phyloP scores from a whole-genome alignment of 306 rosid genomes.

The Cucurbita pepo region DNA sequence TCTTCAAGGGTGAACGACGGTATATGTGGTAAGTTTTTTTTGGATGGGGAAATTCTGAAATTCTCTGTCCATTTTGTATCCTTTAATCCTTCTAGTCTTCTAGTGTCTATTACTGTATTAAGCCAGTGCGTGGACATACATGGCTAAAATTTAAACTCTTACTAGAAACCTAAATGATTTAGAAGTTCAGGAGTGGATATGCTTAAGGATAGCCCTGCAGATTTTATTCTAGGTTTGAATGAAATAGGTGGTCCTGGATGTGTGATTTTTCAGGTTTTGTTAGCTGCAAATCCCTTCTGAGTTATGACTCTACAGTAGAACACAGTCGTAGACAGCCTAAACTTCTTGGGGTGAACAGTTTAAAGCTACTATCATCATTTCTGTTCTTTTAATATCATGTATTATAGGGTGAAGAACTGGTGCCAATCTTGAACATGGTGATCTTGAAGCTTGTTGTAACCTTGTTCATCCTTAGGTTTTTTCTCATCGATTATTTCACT shows the following conservation, averaged over 20 bases:
- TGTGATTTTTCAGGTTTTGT: not conserved
- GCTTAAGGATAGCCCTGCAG: not conserved
- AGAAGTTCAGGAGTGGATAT: not conserved
- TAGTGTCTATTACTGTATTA: not conserved
- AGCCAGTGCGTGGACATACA: not conserved
- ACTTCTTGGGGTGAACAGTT: not conserved
- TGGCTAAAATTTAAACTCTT: not conserved
- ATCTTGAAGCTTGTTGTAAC: not conserved
- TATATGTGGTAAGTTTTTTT: conserved; percentile 57
- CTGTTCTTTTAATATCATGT: not conserved
- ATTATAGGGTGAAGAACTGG: not conserved
- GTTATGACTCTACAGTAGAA: not conserved
- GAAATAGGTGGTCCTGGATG: not conserved
- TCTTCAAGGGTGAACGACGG: conserved; percentile 96
- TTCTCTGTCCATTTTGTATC: not conserved
- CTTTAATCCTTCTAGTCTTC: not conserved
- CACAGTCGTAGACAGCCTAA: not conserved
- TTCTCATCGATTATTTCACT: not conserved
- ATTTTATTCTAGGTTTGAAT: not conserved
- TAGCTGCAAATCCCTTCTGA: not conserved
- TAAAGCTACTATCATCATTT: not conserved
- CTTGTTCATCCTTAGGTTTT: not conserved
- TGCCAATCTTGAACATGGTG: not conserved
- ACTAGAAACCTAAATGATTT: not conserved
- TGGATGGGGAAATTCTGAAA: not conserved